Percentiles rank a stretch among this genome's conserved stretches.
phyloP scores from a whole-genome alignment of 2,329 filamentous ascomycete genomes.

The Sclerotinia subarctica region DNA sequence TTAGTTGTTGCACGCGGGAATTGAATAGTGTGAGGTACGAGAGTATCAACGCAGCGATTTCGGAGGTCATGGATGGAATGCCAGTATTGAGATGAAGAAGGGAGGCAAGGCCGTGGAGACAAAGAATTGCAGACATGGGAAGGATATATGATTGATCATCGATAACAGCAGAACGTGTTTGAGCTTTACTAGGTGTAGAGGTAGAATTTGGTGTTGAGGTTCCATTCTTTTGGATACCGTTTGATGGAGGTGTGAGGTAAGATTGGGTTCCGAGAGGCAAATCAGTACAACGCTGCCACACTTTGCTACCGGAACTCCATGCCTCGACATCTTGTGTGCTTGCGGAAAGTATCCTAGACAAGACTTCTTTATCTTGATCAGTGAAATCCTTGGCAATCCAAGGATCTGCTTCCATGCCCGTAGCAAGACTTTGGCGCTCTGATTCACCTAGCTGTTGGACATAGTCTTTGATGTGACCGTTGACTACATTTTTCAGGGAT shows the following conservation, averaged over 20 bases:
- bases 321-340: slow-evolving; percentile 67
- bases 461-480: slow-evolving; percentile 78
- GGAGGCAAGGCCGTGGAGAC: slow-evolving; percentile 75
- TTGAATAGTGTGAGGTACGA: slow-evolving; percentile 93
- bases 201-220: slow-evolving; percentile 25
- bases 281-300: slow-evolving; percentile 49
- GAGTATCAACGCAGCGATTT: slow-evolving; percentile 75
- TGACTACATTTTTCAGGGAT: slow-evolving; percentile 73
- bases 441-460: slow-evolving; percentile 67
- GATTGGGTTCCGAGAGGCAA: slow-evolving; percentile 27
- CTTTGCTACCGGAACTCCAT: slow-evolving; percentile 61
- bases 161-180: slow-evolving; percentile 69
- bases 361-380: slow-evolving; percentile 55
- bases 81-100: slow-evolving; percentile 80
- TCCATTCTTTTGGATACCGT: slow-evolving; percentile 41
- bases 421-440: slow-evolving; percentile 71
- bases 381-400: slow-evolving; percentile 77
- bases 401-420: slow-evolving; percentile 74
- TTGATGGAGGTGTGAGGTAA: slow-evolving; percentile 9
- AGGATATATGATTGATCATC: slow-evolving; percentile 84
- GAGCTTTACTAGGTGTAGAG: slow-evolving; percentile 51
- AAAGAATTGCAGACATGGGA: slow-evolving; percentile 76
- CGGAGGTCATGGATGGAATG: slow-evolving; percentile 84
- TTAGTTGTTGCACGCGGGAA: slow-evolving; percentile 91
- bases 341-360: slow-evolving; percentile 63